Percentiles rank a stretch among this genome's conserved stretches.
Evolutionary conservation across 192 early-diverging fungal genomes (phyloP).

Genomic region (Coemansia guatemalensis): DNA sequence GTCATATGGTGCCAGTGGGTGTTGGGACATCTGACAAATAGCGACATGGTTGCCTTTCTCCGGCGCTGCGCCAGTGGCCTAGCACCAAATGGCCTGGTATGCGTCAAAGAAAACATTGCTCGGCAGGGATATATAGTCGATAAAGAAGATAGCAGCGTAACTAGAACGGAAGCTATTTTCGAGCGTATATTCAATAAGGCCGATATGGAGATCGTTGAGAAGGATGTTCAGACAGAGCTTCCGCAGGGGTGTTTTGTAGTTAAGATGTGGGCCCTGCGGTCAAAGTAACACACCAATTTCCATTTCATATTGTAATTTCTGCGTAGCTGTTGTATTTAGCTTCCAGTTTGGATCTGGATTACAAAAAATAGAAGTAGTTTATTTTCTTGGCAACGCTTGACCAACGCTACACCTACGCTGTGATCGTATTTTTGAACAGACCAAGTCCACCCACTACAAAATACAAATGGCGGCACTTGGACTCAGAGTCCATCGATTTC

Average conservation of each 20-base stretch:
- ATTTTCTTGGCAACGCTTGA: neutral
- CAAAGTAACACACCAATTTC: slow-evolving; percentile 1
- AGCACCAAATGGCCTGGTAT: slow-evolving; percentile 68
- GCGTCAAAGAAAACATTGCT: slow-evolving; percentile 91
- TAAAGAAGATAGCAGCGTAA: slow-evolving; percentile 80
- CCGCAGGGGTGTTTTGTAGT: slow-evolving; percentile 67
- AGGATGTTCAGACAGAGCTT: slow-evolving; percentile 66
- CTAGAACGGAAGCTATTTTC: slow-evolving; percentile 41
- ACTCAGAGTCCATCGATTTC: no score
- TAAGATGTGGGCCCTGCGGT: slow-evolving; percentile 61
- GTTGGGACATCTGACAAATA: slow-evolving; percentile 87
- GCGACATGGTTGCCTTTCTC: slow-evolving; percentile 84
- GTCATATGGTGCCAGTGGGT: slow-evolving; percentile 99
- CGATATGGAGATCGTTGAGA: slow-evolving; percentile 62
- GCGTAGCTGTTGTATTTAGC: neutral
- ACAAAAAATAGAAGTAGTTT: neutral
- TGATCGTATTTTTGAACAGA: neutral
- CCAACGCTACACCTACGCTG: no score
- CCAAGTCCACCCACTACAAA: no score
- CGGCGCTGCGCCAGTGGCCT: slow-evolving; percentile 70
- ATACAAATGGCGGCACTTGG: no score
- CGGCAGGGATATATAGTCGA: slow-evolving; percentile 67
- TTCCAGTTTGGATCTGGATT: neutral
- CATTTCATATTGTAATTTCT: neutral
- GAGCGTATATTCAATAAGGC: slow-evolving; percentile 64